Conservation (phyloP, 306 rosid species). For the Cicer bijugum region DNA sequence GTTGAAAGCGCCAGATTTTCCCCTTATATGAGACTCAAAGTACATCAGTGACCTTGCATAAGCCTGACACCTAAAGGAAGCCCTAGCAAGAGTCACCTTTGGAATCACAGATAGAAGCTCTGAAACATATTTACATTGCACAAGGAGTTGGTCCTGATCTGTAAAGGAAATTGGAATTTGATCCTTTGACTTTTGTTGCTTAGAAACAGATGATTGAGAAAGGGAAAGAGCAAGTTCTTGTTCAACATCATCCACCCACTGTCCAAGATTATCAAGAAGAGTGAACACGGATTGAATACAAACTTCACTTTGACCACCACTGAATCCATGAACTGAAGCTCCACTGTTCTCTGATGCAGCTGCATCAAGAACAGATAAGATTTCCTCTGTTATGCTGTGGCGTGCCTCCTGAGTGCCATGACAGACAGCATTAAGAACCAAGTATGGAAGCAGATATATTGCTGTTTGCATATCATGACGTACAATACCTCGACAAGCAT, state of each 20-base stretch:
- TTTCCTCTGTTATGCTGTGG: conserved; percentile 80
- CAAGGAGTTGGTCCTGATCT: conserved; percentile 69
- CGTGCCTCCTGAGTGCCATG: conserved; percentile 93
- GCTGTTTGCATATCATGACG: conserved; percentile 96
- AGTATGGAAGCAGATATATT: conserved; percentile 84
- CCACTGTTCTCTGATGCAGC: conserved; percentile 87
- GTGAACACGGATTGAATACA: conserved; percentile 96
- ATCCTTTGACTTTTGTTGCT: conserved; percentile 75
- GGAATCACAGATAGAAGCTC: conserved; percentile 85
- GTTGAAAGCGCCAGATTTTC: conserved; percentile 92
- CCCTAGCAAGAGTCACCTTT: conserved; percentile 86
- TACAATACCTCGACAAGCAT: conserved; percentile 90
- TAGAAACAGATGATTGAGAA: conserved; percentile 58
- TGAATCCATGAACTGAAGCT: conserved; percentile 67
- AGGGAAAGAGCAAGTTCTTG: conserved; percentile 84
- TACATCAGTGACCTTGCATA: conserved; percentile 96
- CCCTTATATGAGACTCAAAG: conserved; percentile 82
- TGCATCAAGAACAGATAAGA: conserved; percentile 81
- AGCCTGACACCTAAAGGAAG: conserved; percentile 94
- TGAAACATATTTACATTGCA: conserved; percentile 83
- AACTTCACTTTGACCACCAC: conserved; percentile 89
- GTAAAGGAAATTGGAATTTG: conserved; percentile 54
- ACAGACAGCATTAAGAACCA: conserved; percentile 91
- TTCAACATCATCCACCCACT: conserved; percentile 91
- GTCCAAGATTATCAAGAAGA: conserved; percentile 98